Evolutionary conservation across 2,329 filamentous ascomycete genomes (phyloP).

Genomic region (Phialophora verrucosa): DNA sequence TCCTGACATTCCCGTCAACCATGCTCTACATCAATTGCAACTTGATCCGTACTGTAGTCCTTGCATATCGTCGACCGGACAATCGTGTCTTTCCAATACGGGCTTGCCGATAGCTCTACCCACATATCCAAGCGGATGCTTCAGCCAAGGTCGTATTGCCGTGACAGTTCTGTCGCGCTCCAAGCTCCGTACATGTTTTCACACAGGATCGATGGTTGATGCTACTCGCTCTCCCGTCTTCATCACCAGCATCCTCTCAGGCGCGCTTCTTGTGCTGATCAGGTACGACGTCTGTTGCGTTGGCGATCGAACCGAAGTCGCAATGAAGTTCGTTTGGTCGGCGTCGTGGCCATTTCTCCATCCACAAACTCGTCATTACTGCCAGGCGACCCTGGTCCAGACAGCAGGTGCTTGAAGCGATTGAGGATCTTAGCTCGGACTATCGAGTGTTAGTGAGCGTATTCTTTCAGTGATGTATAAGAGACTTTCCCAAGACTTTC

Average conservation of each 20-base stretch:
- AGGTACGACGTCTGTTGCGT: not conserved
- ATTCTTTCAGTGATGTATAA: not conserved
- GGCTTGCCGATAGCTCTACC: not conserved
- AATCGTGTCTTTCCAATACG: not conserved
- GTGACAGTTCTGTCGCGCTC: not conserved
- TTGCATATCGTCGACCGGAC: not conserved
- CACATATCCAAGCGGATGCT: not conserved
- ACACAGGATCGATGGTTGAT: not conserved
- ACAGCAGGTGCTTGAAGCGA: not conserved
- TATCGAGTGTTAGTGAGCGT: not conserved
- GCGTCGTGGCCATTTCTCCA: not conserved
- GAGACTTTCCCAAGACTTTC: not conserved
- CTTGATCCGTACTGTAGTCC: not conserved
- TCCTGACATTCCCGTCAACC: not conserved
- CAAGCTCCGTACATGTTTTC: not conserved
- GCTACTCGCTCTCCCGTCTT: not conserved
- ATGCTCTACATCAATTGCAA: not conserved
- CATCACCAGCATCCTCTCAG: not conserved
- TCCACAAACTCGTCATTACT: not conserved
- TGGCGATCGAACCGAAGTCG: not conserved
- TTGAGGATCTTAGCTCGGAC: slow-evolving; percentile 1
- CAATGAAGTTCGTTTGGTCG: not conserved
- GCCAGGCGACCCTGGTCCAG: not conserved
- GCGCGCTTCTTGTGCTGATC: not conserved
- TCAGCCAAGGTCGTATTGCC: not conserved